Percentiles rank a stretch among this genome's conserved stretches.
Evolutionary conservation across 345 rosid species (phyloP).

Genomic region (Firmiana major): DNA sequence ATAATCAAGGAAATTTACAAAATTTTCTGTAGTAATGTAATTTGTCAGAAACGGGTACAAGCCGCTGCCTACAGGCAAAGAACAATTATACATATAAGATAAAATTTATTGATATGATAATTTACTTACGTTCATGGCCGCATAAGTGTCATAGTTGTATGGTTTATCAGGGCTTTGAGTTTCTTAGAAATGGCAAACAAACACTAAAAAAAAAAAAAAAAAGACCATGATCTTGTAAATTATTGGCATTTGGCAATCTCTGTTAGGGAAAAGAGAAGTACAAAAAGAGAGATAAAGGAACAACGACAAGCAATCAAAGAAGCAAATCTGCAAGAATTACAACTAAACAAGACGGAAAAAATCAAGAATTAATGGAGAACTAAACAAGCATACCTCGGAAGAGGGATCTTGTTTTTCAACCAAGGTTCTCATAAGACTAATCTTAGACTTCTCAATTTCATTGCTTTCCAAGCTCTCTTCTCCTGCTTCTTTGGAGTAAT

Average conservation of each 20-base stretch:
- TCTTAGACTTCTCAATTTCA: slow-evolving; percentile 22
- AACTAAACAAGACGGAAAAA: not conserved
- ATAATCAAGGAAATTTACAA: no score
- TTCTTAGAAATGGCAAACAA: not conserved
- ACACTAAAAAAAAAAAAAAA: not conserved
- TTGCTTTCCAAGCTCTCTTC: not conserved
- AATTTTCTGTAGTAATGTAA: no score
- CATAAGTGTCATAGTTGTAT: no score
- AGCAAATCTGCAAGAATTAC: not conserved
- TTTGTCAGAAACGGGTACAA: no score
- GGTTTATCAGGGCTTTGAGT: no score
- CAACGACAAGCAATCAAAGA: not conserved
- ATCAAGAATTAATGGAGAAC: not conserved
- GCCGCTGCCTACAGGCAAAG: no score
- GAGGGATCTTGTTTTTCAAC: slow-evolving; percentile 34
- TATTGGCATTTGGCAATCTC: no score
- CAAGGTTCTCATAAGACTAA: slow-evolving; percentile 28
- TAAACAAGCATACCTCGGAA: slow-evolving; percentile 24
- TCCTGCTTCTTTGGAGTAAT: not conserved
- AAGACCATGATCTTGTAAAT: not conserved
- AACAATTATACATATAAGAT: no score
- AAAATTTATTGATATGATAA: no score
- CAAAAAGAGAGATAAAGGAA: not conserved
- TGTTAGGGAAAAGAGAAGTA: not conserved
- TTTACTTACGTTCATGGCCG: no score